phyloP scores from a whole-genome alignment of 805 yeast genomes.

The Schizosaccharomyces octosporus region DNA sequence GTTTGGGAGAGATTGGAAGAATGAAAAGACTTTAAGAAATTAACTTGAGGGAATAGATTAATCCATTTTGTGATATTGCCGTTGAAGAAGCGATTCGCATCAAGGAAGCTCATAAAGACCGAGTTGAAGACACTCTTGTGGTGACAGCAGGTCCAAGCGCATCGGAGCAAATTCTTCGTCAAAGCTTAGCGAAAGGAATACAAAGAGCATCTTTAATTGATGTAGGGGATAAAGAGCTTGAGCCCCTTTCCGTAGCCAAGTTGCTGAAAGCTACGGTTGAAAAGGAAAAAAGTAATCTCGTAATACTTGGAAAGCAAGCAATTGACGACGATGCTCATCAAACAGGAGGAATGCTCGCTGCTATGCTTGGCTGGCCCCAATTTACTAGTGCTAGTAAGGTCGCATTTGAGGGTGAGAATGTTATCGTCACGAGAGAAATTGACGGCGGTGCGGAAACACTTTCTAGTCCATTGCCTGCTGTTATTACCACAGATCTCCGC shows the following conservation, averaged over 20 bases:
- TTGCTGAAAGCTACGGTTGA: constrained; percentile 50
- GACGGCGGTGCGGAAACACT: constrained; percentile 87
- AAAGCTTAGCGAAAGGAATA: constrained; percentile 85
- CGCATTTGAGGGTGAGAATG: constrained; percentile 26
- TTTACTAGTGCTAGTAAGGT: constrained; percentile 87
- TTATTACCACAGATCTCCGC: constrained; percentile 80
- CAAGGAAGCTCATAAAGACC: constrained; percentile 34
- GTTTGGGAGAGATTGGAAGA: too few relatives aligned
- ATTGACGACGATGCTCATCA: constrained; percentile 88
- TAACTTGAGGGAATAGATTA: constrained; percentile 44
- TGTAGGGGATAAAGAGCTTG: constrained; percentile 30
- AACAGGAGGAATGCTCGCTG: constrained; percentile 92
- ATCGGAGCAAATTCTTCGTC: constrained; percentile 67
- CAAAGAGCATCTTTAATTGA: constrained; percentile 67
- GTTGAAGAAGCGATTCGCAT: constrained; percentile 79
- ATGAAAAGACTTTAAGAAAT: not conserved
- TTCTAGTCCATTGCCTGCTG: constrained; percentile 52
- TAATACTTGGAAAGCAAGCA: constrained; percentile 85
- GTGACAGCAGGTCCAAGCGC: constrained; percentile 75
- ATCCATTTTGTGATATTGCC: constrained; percentile 96
- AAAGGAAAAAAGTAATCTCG: constrained; percentile 45
- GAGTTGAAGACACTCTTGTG: constrained; percentile 64
- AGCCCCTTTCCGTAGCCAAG: constrained; percentile 79
- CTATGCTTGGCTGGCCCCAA: constrained; percentile 82
- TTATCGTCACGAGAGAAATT: constrained; percentile 67